These are phyloP conservation scores for Pseudogymnoascus sp. DNA, from an alignment of 2,329 filamentous ascomycete genomes.

Conservation along the genomic window DNA sequence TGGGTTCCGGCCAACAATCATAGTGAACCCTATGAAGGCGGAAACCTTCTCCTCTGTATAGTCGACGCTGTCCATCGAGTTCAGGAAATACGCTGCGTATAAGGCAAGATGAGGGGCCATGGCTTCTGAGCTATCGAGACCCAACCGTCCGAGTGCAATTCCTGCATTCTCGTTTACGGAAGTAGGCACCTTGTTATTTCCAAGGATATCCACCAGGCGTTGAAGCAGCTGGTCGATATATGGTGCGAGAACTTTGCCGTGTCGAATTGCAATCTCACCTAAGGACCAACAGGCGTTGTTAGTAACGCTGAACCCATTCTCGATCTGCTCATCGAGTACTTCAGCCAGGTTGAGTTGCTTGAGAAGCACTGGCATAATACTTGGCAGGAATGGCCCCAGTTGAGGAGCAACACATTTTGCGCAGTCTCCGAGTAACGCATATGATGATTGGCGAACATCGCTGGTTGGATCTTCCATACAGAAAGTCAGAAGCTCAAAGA, in stretches of 20 bases:
- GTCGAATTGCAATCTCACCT: constrained; percentile 81
- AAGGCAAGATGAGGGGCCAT: constrained; percentile 71
- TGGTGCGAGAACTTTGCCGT: constrained; percentile 65
- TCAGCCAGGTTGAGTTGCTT: constrained; percentile 77
- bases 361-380: constrained; percentile 72
- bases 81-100: constrained; percentile 76
- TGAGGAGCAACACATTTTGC: constrained; percentile 85
- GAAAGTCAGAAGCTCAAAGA: constrained; percentile 84
- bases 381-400: constrained; percentile 64
- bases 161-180: constrained; percentile 90
- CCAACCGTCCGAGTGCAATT: constrained; percentile 82
- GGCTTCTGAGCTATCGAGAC: constrained; percentile 66
- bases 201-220: constrained; percentile 72
- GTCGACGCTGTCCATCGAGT: constrained; percentile 73
- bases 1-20: constrained; percentile 77
- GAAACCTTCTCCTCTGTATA: constrained; percentile 91
- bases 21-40: constrained; percentile 83
- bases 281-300: constrained; percentile 98
- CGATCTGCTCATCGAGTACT: constrained; percentile 69
- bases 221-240: constrained; percentile 72
- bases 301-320: constrained; percentile 81
- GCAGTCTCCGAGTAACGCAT: constrained; percentile 88
- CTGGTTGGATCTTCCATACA: constrained; percentile 89
- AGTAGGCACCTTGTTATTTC: constrained; percentile 74
- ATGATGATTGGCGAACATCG: constrained; percentile 92